Evolutionary conservation across 805 yeast genomes (phyloP), one percentile per base, ranked within the genome.

Genomic region (Tetrapisispora pingtungensis): DNA sequence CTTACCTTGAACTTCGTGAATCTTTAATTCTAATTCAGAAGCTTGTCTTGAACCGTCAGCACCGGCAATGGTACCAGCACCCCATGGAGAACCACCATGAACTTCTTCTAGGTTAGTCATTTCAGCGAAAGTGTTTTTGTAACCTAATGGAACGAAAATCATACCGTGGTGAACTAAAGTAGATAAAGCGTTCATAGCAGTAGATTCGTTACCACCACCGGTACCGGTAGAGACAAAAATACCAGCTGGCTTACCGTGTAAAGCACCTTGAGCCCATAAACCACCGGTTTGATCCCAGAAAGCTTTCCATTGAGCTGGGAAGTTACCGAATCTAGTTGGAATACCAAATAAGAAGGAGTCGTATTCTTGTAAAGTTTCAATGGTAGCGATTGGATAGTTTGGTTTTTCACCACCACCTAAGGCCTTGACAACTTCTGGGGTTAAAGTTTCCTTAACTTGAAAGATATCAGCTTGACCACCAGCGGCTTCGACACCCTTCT

Each of bases 61-160:
- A 51, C 82, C 90, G 31, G 95, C 86, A 52, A 74, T 71, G 46
- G 84, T 69, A 59, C 90, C 93, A 36, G 95, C 87, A 66, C 94
- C 94, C 83, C 87, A 86, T 43, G 95, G 76, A 44, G 89, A 77
- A 55, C 83, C 81, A 56, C 94, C 95, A 59, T 81, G 89, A 45
- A 74, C 71, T 67, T 81, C 89, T 18, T 70, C 72, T 46, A 81
- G 58, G 62, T 73, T 73, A 41, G 73, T 59, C 54, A 79, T 62
- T 47, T 74, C 73, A 41, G 75, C 72, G 59, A 78, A 77, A 34
- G 70, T 72, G 32, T 71, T 64, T 43, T 73, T 78, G 68, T 75
- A 76, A 59, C 95, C 95, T 55, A 85, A 72, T 49, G 95, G 95
- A 47, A 86, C 78, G 63, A 65, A 85, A 53, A 81, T 69, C 70